Percentiles rank a stretch among this genome's conserved stretches.
These are phyloP conservation scores for Exophiala aquamarina DNA, from an alignment of 2,329 filamentous ascomycete genomes.

Conservation along the genomic window DNA sequence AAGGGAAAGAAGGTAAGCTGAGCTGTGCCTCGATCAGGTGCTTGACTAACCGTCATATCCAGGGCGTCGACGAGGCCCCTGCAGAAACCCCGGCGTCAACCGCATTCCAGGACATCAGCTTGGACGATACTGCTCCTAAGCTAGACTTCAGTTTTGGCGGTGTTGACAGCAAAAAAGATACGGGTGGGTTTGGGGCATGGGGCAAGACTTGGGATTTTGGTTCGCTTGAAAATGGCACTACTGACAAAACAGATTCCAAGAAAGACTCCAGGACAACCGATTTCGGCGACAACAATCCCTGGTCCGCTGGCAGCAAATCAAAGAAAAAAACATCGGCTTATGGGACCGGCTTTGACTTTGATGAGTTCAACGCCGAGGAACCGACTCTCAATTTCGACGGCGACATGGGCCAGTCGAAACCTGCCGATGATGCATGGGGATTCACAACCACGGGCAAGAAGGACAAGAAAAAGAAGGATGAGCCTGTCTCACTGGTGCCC, in stretches of 20 bases:
- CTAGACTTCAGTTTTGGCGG: conserved; percentile 57
- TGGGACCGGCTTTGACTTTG: conserved; percentile 42
- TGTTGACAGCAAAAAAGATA: conserved; percentile 40
- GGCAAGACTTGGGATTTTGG: conserved; percentile 58
- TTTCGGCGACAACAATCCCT: conserved; percentile 37
- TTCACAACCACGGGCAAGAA: conserved; percentile 43
- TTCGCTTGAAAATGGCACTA: conserved; percentile 33
- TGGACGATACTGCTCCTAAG: conserved; percentile 61
- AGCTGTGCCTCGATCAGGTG: neutral
- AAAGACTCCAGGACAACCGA: conserved; percentile 31
- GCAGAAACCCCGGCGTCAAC: conserved; percentile 42
- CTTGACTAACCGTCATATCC: conserved; percentile 1
- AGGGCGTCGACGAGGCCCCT: conserved; percentile 35
- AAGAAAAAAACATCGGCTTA: conserved; percentile 37
- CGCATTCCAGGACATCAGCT: conserved; percentile 68
- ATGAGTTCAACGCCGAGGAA: conserved; percentile 40
- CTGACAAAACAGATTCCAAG: conserved; percentile 33
- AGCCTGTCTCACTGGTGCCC: too few relatives aligned
- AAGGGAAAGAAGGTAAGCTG: conserved; percentile 53
- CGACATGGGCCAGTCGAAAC: conserved; percentile 45
- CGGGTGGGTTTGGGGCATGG: conserved; percentile 57
- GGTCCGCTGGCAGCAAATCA: conserved; percentile 38
- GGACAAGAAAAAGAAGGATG: conserved; percentile 47
- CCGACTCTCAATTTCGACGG: conserved; percentile 44
- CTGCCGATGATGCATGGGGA: conserved; percentile 38